Evolutionary conservation across 2,329 filamentous ascomycete species (phyloP), one percentile per base, ranked within the genome.

Genomic region (Xylariales sp.): DNA sequence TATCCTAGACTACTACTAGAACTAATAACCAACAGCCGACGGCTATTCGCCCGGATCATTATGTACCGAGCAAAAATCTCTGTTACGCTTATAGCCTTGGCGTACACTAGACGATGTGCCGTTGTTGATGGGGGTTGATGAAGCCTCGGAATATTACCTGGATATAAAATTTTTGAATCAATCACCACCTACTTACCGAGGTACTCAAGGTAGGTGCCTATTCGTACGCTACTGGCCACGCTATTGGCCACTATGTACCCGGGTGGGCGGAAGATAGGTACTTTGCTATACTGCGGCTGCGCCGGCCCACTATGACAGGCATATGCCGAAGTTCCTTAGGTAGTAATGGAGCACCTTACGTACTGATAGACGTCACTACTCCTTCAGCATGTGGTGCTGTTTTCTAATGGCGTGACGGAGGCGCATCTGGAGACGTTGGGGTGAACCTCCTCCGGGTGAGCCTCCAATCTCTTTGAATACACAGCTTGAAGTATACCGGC

Each of bases 281-380:
- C 23, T 23, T 23, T 2, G 23, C 23, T 23, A 23, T 23, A 23
- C 23, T 23, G 23, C 2, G 23, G 23, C 23, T 23, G 23, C 23
- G 23, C 23, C 23, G 57, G n/a, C 30, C 64, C 64, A 54, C 64
- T 62, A 63, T 66, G 64, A 66, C 64, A 58, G 54, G 28, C 30
- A 36, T 39, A 62, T 66, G 57, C 60, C 56, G 57, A 57, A 57
- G 49, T 30, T n/a, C n/a, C n/a, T n/a, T n/a, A n/a, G n/a, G n/a
- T n/a, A n/a, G n/a, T n/a, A n/a, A n/a, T n/a, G n/a, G n/a, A n/a
- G n/a, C n/a, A 34, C 32, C 32, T 18, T n/a, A 23, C 34, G 8
- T 16, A 43, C 53, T 14, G 34, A 34, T 55, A 39, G 45, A 59
- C 45, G 45, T 59, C 43, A 49, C 55, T 28, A 18, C 41, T 41